These are phyloP conservation scores for Coemansia furcata DNA, from an alignment of 192 early-diverging fungal genomes.

Conservation along the genomic window DNA sequence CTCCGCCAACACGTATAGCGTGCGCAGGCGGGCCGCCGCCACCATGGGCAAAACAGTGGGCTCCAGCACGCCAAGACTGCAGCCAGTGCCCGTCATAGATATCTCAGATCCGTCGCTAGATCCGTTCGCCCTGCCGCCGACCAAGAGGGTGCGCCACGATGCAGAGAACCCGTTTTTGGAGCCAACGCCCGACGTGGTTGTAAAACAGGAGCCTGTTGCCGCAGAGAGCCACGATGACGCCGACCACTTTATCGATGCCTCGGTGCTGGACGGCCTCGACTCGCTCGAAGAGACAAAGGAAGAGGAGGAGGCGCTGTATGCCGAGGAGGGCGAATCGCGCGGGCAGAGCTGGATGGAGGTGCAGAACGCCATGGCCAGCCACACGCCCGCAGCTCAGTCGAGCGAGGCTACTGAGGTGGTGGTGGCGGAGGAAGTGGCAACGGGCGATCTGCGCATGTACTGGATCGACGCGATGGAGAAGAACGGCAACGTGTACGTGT, in stretches of 20 bases:
- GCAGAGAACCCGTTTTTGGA: conserved; percentile 26
- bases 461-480: conserved; percentile 94
- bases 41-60: not conserved
- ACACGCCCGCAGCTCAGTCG: conserved; percentile 3
- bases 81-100: conserved; percentile 17
- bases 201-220: not conserved
- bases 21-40: conserved; percentile 20
- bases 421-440: not conserved
- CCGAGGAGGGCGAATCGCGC: conserved; percentile 9
- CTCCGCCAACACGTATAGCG: conserved; percentile 27
- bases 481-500: conserved; percentile 78
- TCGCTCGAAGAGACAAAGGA: not conserved
- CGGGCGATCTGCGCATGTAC: conserved; percentile 60
- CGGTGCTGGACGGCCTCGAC: conserved; percentile 27
- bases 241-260: conserved; percentile 17
- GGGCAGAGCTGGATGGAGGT: conserved; percentile 51
- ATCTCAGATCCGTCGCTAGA: conserved; percentile 23
- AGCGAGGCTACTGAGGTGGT: not conserved
- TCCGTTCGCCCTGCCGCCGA: conserved; percentile 28
- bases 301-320: conserved; percentile 17
- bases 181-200: not conserved
- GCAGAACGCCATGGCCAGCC: conserved; percentile 27
- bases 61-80: conserved; percentile 2
- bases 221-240: not conserved
- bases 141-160: conserved; percentile 19